Percentiles rank a stretch among this genome's conserved stretches.
Conservation (phyloP, 768 basidiomycete genomes). For the Filobasidium wieringae region DNA sequence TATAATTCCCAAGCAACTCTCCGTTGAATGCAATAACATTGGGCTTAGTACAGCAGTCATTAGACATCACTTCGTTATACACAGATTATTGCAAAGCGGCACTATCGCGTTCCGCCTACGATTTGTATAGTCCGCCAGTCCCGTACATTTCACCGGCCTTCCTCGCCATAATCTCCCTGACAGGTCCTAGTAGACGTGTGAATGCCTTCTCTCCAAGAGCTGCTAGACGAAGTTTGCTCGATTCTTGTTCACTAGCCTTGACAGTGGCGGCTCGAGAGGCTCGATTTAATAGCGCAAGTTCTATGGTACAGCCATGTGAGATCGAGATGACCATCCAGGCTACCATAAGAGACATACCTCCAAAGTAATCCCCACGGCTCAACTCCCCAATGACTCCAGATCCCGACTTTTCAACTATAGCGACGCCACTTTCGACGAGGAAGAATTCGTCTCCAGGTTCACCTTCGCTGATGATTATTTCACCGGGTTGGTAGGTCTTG, state of each 20-base stretch:
- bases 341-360: slow-evolving; percentile 56
- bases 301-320: slow-evolving; percentile 38
- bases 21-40: too few species aligned
- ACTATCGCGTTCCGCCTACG: not conserved
- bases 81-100: too few species aligned
- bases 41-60: too few species aligned
- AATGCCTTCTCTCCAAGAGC: slow-evolving; percentile 87
- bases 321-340: not conserved
- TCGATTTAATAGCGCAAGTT: slow-evolving; percentile 75
- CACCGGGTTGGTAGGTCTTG: slow-evolving; percentile 65
- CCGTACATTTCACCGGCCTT: slow-evolving; percentile 57
- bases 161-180: slow-evolving; percentile 83
- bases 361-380: slow-evolving; percentile 92
- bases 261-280: slow-evolving; percentile 95
- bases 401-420: slow-evolving; percentile 62
- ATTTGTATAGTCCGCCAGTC: not conserved
- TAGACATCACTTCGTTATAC: too few species aligned
- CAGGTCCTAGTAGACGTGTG: slow-evolving; percentile 79
- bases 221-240: slow-evolving; percentile 74
- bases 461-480: slow-evolving; percentile 78
- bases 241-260: slow-evolving; percentile 42
- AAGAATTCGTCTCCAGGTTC: slow-evolving; percentile 96
- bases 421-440: slow-evolving; percentile 90
- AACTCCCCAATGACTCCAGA: slow-evolving; percentile 53
- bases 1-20: too few species aligned